These are phyloP conservation scores for Crithidia fasciculata DNA, from an alignment of 208 protist genomes.

Conservation along the genomic window DNA sequence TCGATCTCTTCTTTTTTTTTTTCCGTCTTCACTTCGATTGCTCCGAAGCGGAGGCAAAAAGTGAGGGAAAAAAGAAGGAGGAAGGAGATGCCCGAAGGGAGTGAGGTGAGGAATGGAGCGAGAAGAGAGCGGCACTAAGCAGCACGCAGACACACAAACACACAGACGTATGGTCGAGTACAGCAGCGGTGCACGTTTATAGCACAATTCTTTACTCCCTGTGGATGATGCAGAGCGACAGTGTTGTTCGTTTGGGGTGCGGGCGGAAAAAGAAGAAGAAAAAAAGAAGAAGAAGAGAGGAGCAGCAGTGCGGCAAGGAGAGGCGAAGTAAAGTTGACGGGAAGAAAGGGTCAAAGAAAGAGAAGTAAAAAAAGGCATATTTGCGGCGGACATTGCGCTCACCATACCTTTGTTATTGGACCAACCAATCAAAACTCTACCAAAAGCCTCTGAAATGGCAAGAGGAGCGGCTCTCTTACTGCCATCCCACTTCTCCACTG, in stretches of 20 bases:
- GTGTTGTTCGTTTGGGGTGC: background rate
- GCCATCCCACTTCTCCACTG: too few species aligned
- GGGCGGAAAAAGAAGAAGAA: background rate
- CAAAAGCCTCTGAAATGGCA: too few species aligned
- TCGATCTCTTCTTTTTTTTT: background rate
- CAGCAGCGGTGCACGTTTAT: background rate
- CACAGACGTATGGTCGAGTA: background rate
- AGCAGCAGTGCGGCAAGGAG: background rate
- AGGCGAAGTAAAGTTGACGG: too few species aligned
- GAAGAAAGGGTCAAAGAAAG: background rate
- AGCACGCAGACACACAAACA: background rate
- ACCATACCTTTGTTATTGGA: too few species aligned
- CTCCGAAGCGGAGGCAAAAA: background rate
- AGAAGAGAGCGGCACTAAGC: background rate
- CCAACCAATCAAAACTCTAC: too few species aligned
- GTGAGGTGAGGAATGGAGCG: background rate
- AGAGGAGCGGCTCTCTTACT: too few species aligned
- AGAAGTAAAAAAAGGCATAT: background rate
- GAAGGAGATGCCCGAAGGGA: background rate
- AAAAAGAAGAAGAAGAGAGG: conserved; percentile 2
- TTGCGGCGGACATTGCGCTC: background rate
- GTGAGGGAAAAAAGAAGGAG: background rate
- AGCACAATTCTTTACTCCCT: background rate
- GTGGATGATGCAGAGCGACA: background rate
- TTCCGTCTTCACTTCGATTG: background rate